Evolutionary conservation across 495 filamentous ascomycete genomes (phyloP), one percentile per base, ranked within the genome.

Genomic region (Usnea hakonensis): DNA sequence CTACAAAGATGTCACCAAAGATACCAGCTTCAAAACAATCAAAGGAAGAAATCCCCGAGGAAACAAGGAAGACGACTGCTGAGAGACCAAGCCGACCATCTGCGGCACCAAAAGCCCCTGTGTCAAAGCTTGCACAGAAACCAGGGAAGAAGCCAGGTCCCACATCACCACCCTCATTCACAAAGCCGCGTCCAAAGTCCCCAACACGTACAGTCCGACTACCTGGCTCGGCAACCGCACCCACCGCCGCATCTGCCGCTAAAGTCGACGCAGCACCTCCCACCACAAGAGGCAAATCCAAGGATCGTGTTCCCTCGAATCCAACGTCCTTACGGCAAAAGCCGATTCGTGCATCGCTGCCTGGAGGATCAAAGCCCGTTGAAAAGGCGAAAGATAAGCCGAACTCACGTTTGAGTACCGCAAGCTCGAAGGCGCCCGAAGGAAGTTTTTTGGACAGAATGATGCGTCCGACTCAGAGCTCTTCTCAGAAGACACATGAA

Each of bases 401-500:
- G 19, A 73, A 69, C 57, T 75, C 78, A 21, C 75, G 77, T 28
- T 62, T 69, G 28, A 80, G 77, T 65, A 77, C 72, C 38, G 69
- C 53, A 6, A 76, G 70, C 57, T 52, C 75, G 36, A 77, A 74
- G 59, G 62, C 83, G 2, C 78, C 86, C 3, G 86, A 89, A 67
- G 87, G 91, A 58, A 74, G 86, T 5, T 97, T 97, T 74, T 78
- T 97, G 19, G 90, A 89, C 10, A 79, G 91, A 61, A 95, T 97
- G 91, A 96, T 90, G 90, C 84, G 90, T 14, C 91, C 91, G 5
- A 97, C 91, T 11, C 83, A 88, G 28, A 83, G 84, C 61, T 91
- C 87, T 36, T 82, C 89, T 8, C 87, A 81, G 70, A 96, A 93
- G 74, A 81, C 84, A 0, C 80, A 87, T 21, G 90, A 91, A 3